These are phyloP conservation scores for Saturnispora besseyi DNA, from an alignment of 805 yeast genomes.

Conservation along the genomic window DNA sequence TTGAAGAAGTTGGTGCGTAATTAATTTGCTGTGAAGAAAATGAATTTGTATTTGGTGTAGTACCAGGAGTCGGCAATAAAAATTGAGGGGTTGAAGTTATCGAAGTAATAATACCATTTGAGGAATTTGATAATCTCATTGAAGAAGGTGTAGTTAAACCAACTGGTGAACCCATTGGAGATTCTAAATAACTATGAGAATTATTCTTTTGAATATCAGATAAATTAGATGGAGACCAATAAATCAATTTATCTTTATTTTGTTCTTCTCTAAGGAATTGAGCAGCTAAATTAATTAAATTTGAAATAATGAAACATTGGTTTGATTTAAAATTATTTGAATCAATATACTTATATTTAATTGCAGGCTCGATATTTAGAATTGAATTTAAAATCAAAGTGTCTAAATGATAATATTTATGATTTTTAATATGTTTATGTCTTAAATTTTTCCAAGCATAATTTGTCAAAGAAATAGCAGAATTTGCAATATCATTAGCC, in stretches of 20 bases:
- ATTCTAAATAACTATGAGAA: conserved; percentile 17
- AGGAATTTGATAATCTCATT: conserved; percentile 3
- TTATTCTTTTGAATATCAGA: conserved; percentile 7
- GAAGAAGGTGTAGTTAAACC: conserved; percentile 12
- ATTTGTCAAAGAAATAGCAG: conserved; percentile 40
- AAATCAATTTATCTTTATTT: conserved; percentile 10
- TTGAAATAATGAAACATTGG: conserved; percentile 17
- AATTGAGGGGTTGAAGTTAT: conserved; percentile 2
- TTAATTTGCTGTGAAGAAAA: background rate
- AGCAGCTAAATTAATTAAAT: conserved; percentile 22
- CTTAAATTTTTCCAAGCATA: conserved; percentile 36
- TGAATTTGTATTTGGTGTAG: conserved; percentile 20
- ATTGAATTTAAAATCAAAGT: conserved; percentile 19
- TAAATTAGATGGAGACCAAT: background rate
- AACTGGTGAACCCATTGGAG: conserved; percentile 27
- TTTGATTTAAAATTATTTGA: conserved; percentile 10
- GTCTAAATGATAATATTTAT: conserved; percentile 27
- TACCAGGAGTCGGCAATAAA: conserved; percentile 26
- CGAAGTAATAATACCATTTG: background rate
- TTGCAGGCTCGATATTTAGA: conserved; percentile 19
- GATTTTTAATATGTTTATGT: conserved; percentile 23
- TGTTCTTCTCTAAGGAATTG: conserved; percentile 20
- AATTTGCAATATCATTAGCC: conserved; percentile 39
- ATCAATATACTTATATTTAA: conserved; percentile 21
- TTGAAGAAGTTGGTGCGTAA: conserved; percentile 4